A percentile compares a stretch with the other conserved stretches of the same genome.
Evolutionary conservation across 2,329 filamentous ascomycete species (phyloP).

Genomic region (Cercospora canescens): DNA sequence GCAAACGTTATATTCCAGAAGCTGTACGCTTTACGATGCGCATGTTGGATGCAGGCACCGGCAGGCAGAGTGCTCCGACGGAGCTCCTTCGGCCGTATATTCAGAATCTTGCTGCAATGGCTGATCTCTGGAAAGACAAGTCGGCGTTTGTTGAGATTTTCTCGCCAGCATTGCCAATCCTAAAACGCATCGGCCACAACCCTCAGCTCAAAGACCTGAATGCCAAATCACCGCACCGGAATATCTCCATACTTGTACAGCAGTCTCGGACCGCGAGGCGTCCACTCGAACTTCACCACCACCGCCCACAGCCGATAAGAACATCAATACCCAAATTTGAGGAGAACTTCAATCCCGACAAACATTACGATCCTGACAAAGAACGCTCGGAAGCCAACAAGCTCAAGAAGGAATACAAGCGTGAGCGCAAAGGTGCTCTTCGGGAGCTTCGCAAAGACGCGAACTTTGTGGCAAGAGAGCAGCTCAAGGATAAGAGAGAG

Average conservation of each 20-base stretch:
- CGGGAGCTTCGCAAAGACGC: constrained; percentile 93
- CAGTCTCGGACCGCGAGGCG: constrained; percentile 67
- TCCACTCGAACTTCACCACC: constrained; percentile 84
- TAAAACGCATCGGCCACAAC: neutral
- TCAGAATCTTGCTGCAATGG: constrained; percentile 65
- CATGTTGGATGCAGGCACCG: constrained; percentile 55
- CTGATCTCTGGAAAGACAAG: constrained; percentile 72
- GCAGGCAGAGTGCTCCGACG: constrained; percentile 22
- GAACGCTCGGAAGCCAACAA: constrained; percentile 84
- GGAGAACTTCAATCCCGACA: constrained; percentile 88
- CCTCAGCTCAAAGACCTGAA: constrained; percentile 32
- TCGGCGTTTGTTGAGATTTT: constrained; percentile 79
- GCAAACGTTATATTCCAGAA: constrained; percentile 88
- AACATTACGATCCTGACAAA: constrained; percentile 94
- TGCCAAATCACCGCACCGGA: constrained; percentile 54
- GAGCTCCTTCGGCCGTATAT: constrained; percentile 53
- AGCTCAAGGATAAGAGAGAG: constrained; percentile 88
- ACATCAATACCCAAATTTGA: constrained; percentile 91
- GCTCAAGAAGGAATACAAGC: constrained; percentile 87
- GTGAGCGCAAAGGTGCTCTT: constrained; percentile 91
- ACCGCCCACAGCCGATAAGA: constrained; percentile 85
- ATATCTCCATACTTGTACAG: constrained; percentile 62
- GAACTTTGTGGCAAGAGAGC: constrained; percentile 88
- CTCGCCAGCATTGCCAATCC: constrained; percentile 49
- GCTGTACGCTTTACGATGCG: constrained; percentile 79